Conservation (phyloP, 2,329 filamentous ascomycete species). For the Penicillium sp. region DNA sequence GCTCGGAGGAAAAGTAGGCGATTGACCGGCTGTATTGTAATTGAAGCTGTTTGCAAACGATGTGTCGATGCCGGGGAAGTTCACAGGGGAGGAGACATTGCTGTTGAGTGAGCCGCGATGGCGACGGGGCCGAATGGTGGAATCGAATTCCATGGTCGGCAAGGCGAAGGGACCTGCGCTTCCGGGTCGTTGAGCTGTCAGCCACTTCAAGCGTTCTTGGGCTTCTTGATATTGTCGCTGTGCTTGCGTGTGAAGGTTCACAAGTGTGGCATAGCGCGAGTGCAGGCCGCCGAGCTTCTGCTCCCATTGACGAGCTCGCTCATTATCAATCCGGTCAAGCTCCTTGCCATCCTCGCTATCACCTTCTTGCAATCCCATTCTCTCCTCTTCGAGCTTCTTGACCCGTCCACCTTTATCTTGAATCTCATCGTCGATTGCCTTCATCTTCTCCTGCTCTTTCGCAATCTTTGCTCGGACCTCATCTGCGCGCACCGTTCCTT, state of each 20-base stretch:
- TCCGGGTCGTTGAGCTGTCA: slow-evolving; percentile 38
- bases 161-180: slow-evolving; percentile 42
- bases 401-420: slow-evolving; percentile 58
- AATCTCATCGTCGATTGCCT: slow-evolving; percentile 58
- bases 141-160: slow-evolving; percentile 42
- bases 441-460: slow-evolving; percentile 50
- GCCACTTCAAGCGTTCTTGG: slow-evolving; percentile 45
- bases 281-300: slow-evolving; percentile 43
- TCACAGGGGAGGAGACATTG: slow-evolving; percentile 47
- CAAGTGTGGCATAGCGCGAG: slow-evolving; percentile 42
- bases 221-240: slow-evolving; percentile 47
- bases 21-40: slow-evolving; percentile 50
- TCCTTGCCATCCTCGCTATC: slow-evolving; percentile 51
- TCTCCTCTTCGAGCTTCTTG: slow-evolving; percentile 59
- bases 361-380: slow-evolving; percentile 48
- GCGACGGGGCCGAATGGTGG: slow-evolving; percentile 43
- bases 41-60: slow-evolving; percentile 41
- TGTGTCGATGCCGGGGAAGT: slow-evolving; percentile 41
- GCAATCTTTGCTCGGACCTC: slow-evolving; percentile 46
- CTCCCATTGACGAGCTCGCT: slow-evolving; percentile 48
- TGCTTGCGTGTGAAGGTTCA: slow-evolving; percentile 42
- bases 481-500: slow-evolving; percentile 38
- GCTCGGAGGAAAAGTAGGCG: slow-evolving; percentile 50
- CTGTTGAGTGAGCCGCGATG: slow-evolving; percentile 47
- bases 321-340: slow-evolving; percentile 49